Evolutionary conservation across 2,329 filamentous ascomycete species (phyloP).

Genomic region (Fusarium dimerum): DNA sequence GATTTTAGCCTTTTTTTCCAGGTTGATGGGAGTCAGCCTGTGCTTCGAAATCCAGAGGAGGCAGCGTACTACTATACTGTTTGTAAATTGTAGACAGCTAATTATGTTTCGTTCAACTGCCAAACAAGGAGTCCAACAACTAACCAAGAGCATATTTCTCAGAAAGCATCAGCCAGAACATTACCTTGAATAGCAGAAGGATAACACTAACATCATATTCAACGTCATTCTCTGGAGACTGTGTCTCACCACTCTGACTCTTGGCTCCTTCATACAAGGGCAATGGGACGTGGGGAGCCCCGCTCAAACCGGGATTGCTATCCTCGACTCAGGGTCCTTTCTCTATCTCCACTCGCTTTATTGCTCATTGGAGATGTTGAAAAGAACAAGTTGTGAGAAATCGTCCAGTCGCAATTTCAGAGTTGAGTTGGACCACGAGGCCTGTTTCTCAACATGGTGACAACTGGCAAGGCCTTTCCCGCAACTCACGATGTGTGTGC

Average conservation of each 20-base stretch:
- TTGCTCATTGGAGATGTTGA: constrained; percentile 2
- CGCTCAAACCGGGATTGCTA: constrained; percentile 25
- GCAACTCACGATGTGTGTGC: neutral
- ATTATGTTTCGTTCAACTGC: neutral
- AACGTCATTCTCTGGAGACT: constrained; percentile 26
- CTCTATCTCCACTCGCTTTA: constrained; percentile 14
- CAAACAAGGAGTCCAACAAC: neutral
- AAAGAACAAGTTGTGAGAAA: neutral
- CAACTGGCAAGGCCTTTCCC: neutral
- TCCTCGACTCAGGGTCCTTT: constrained; percentile 21
- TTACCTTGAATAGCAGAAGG: neutral
- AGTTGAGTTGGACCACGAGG: no score
- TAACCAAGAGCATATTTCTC: neutral
- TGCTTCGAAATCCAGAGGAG: neutral
- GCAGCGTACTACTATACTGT: neutral
- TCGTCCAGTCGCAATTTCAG: neutral
- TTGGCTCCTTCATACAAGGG: constrained; percentile 10
- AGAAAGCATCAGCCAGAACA: neutral
- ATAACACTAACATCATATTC: constrained; percentile 4
- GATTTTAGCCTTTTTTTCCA: constrained; percentile 1
- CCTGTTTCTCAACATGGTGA: no score
- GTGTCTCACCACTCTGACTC: constrained; percentile 10
- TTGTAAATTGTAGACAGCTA: neutral
- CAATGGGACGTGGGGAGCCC: constrained; percentile 22
- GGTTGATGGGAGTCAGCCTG: neutral